phyloP scores from a whole-genome alignment of 306 rosid genomes.

The Rosa chinensis region DNA sequence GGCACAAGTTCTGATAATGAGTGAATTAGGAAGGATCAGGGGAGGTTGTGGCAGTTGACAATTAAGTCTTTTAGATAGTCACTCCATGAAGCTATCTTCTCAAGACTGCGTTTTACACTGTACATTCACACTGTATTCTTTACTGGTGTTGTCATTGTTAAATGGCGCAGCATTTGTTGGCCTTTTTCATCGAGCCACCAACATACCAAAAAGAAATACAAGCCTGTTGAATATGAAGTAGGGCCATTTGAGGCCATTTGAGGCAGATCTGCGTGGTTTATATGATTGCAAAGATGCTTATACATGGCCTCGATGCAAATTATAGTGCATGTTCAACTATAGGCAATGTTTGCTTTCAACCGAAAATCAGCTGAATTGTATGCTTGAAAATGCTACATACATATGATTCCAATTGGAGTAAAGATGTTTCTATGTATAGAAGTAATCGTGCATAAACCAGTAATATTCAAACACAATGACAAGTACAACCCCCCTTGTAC shows the following conservation, averaged over 20 bases:
- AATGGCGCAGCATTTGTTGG: conserved; percentile 6
- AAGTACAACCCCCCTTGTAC: background rate
- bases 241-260: background rate
- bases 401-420: no score
- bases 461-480: conserved; percentile 5
- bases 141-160: background rate
- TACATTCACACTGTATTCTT: conserved; percentile 20
- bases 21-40: conserved; percentile 26
- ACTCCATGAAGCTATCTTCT: conserved; percentile 24
- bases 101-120: conserved; percentile 15
- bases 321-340: no score
- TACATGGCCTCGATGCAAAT: background rate
- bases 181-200: conserved; percentile 15
- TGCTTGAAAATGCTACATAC: no score
- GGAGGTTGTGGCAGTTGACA: conserved; percentile 3
- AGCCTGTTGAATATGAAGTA: background rate
- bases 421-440: background rate
- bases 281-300: background rate
- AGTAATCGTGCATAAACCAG: background rate
- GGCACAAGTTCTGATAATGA: conserved; percentile 35
- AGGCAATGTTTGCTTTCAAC: background rate
- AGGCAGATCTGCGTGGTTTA: conserved; percentile 5
- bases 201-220: conserved; percentile 14
- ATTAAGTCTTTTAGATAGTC: conserved; percentile 17
- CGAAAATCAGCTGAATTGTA: no score